Base-by-base conservation (phyloP, 768 basidiomycete genomes). In the Amanita polypyramis region DNA sequence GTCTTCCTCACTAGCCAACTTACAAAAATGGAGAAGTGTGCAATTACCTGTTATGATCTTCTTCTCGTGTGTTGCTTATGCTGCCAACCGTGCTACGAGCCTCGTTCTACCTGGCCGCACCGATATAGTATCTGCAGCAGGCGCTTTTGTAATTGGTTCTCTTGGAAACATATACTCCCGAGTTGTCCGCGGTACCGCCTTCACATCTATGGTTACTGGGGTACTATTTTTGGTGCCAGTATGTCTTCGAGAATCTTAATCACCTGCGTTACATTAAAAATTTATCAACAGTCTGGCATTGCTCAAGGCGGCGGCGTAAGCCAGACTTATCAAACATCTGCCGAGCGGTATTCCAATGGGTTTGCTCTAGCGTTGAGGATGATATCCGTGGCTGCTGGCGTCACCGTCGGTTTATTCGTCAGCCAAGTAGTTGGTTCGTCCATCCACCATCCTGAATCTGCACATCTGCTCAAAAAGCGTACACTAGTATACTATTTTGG, bases 161-260 rank as follows among this genome's bases (percentile, higher is more conserved):
- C 71, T 88, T 30, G 88, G 86, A 40, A 90, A 90, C 57, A 58
- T 80, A n/a, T 90, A 89, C 59, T 87, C 86, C 30, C 75, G 87
- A 14, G 62, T 83, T 14, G 69, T 81, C 50, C 72, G 80, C 23
- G 88, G 87, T 45, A 90, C 87, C 2, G 87, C 90, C 2, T 93
- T 92, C 61, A 89, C 87, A 0, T 79, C 83, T 9, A 93, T 91
- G 85, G 85, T 91, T n/a, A 85, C 89, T 2, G 85, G 86, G n/a
- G 83, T 94, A n/a, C 64, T 91, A 41, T 91, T 92, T 63, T 69
- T 92, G 17, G 89, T 93, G 9, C 89, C 90, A 40, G 90, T 91
- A 61, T 61, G 85, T 49, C 51, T 25, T 45, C 19, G 25, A 25
- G 10, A 12, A 10, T 3, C 21, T 32, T 39, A 17, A 4, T 21